Percentiles rank a stretch among this genome's conserved stretches.
phyloP scores from a whole-genome alignment of 2,329 filamentous ascomycete genomes.

The Fonsecaea monophora region DNA sequence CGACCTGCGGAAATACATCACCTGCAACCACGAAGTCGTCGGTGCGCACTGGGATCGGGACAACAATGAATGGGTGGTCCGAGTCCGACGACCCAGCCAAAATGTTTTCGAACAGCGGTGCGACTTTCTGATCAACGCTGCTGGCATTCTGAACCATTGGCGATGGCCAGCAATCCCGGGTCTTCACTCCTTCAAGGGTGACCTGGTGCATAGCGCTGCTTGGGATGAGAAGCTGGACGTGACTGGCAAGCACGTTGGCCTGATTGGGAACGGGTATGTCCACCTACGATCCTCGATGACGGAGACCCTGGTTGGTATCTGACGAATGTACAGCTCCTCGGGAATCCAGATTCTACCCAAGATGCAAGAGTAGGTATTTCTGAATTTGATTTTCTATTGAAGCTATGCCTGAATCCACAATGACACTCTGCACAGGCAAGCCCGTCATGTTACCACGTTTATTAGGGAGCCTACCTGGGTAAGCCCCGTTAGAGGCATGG shows the following conservation, averaged over 20 bases:
- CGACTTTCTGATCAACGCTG: constrained; percentile 42
- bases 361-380: too few species aligned
- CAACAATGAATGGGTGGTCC: constrained; percentile 30
- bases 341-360: too few species aligned
- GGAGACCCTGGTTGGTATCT: constrained; percentile 36
- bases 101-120: constrained; percentile 34
- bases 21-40: constrained; percentile 37
- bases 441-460: too few species aligned
- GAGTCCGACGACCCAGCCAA: neutral
- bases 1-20: constrained; percentile 39
- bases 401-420: too few species aligned
- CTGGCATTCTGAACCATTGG: constrained; percentile 42
- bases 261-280: constrained; percentile 39
- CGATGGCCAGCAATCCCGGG: constrained; percentile 48
- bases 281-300: constrained; percentile 13
- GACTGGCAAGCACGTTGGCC: constrained; percentile 35
- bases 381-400: too few species aligned
- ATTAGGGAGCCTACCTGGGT: too few species aligned
- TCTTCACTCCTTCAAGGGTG: constrained; percentile 45
- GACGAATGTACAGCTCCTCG: too few species aligned
- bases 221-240: constrained; percentile 43
- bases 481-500: too few species aligned
- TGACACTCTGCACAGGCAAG: too few species aligned
- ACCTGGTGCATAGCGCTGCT: constrained; percentile 43
- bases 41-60: constrained; percentile 26